Percentiles rank a stretch among this genome's conserved stretches.
Evolutionary conservation across 139 green algal species (phyloP).

Genomic region (Nannochloris sp.): DNA sequence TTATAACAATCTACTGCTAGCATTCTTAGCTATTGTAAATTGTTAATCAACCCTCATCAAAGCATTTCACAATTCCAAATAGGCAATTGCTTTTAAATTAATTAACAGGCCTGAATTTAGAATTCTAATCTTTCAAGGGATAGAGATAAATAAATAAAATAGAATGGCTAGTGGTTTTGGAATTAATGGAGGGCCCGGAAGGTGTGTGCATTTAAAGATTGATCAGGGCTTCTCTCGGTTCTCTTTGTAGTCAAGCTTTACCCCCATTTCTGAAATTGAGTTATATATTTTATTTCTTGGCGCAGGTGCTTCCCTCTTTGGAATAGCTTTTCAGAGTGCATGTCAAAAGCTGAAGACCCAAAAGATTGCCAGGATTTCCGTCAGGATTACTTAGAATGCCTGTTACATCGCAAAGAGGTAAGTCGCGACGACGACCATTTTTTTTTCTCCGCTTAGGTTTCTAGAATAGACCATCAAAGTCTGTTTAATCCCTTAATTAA

Average conservation of each 20-base stretch:
- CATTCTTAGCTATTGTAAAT: too few relatives aligned
- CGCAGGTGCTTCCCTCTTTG: constrained; percentile 61
- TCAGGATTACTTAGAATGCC: constrained; percentile 65
- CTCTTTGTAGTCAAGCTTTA: too few relatives aligned
- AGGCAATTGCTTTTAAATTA: too few relatives aligned
- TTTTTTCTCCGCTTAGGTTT: too few relatives aligned
- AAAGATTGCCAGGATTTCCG: constrained; percentile 42
- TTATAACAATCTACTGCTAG: too few relatives aligned
- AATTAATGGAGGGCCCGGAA: constrained; percentile 36
- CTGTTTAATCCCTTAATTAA: neutral
- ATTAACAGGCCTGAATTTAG: too few relatives aligned
- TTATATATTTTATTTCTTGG: neutral
- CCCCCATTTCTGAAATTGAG: neutral
- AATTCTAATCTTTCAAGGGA: too few relatives aligned
- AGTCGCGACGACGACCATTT: neutral
- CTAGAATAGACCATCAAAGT: neutral
- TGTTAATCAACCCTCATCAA: too few relatives aligned
- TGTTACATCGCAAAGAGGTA: constrained; percentile 63
- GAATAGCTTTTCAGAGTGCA: constrained; percentile 69
- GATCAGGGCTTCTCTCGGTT: too few relatives aligned
- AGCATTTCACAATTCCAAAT: too few relatives aligned
- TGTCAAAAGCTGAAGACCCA: constrained; percentile 49
- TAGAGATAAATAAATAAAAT: too few relatives aligned
- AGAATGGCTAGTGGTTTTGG: constrained; percentile 51
- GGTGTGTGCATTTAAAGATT: constrained; percentile 23